These are phyloP conservation scores for Phytophthora palmivora DNA, from an alignment of 352 stramenopile genomes.

Conservation along the genomic window DNA sequence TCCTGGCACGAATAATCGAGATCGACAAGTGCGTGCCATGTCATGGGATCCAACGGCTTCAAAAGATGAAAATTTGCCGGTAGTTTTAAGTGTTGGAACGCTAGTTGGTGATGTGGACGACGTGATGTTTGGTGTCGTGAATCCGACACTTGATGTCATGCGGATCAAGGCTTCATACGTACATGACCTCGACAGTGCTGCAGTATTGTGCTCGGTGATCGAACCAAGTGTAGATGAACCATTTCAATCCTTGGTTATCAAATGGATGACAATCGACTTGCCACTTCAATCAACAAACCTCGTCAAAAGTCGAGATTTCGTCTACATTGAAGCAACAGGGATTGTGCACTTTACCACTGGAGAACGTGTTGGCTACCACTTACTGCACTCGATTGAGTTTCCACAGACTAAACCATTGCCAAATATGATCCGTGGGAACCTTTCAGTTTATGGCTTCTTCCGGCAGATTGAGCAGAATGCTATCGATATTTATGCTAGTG, in stretches of 20 bases:
- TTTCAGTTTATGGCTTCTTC: constrained; percentile 50
- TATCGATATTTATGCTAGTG: constrained; percentile 42
- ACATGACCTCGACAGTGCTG: constrained; percentile 33
- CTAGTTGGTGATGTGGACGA: constrained; percentile 40
- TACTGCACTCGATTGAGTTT: constrained; percentile 49
- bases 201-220: constrained; percentile 29
- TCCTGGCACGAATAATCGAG: neutral
- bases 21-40: neutral
- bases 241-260: constrained; percentile 37
- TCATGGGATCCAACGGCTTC: constrained; percentile 6
- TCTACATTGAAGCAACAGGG: constrained; percentile 40
- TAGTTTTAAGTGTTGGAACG: constrained; percentile 36
- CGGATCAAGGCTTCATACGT: constrained; percentile 40
- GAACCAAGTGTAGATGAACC: constrained; percentile 30
- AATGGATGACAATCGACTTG: constrained; percentile 39
- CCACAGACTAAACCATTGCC: constrained; percentile 35
- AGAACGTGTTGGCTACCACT: constrained; percentile 39
- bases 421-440: constrained; percentile 36
- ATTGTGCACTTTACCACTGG: constrained; percentile 21
- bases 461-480: constrained; percentile 40
- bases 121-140: constrained; percentile 44
- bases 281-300: constrained; percentile 18
- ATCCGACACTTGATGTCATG: constrained; percentile 39
- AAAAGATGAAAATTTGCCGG: constrained; percentile 3
- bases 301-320: constrained; percentile 36